Evolutionary conservation across 306 rosid genomes (phyloP).

Genomic region (Herpetospermum pedunculosum): DNA sequence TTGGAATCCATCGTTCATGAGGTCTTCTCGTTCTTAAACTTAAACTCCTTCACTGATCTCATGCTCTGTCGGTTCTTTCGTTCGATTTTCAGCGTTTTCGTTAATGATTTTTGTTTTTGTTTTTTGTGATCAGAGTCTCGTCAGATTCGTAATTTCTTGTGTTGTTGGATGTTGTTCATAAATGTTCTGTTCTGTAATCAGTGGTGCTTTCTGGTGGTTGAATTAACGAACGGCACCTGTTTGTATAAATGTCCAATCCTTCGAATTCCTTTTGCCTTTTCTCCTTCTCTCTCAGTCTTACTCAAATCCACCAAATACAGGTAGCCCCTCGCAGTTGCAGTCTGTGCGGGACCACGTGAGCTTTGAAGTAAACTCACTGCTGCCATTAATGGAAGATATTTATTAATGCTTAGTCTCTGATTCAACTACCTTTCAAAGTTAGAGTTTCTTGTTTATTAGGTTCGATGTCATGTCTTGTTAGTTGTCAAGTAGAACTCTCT

Average conservation of each 20-base stretch:
- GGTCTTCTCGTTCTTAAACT: conserved; percentile 23
- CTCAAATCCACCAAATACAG: neutral
- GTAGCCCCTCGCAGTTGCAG: neutral
- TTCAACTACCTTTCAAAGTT: neutral
- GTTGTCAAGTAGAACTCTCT: neutral
- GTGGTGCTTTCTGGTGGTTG: neutral
- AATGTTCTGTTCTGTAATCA: neutral
- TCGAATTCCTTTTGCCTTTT: neutral
- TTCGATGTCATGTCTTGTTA: neutral
- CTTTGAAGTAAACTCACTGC: neutral
- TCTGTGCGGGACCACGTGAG: neutral
- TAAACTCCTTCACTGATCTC: neutral
- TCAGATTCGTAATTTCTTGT: neutral
- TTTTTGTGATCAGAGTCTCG: neutral
- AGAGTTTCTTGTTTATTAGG: neutral
- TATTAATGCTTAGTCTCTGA: neutral
- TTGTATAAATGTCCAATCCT: neutral
- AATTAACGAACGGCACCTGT: neutral
- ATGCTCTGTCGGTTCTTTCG: neutral
- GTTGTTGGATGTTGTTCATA: neutral
- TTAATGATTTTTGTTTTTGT: neutral
- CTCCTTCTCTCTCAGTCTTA: neutral
- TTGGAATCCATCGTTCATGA: conserved; percentile 48
- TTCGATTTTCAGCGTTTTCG: neutral
- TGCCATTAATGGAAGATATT: neutral